Conservation (phyloP, 192 early-diverging fungal species). For the Dissophora ornata region DNA sequence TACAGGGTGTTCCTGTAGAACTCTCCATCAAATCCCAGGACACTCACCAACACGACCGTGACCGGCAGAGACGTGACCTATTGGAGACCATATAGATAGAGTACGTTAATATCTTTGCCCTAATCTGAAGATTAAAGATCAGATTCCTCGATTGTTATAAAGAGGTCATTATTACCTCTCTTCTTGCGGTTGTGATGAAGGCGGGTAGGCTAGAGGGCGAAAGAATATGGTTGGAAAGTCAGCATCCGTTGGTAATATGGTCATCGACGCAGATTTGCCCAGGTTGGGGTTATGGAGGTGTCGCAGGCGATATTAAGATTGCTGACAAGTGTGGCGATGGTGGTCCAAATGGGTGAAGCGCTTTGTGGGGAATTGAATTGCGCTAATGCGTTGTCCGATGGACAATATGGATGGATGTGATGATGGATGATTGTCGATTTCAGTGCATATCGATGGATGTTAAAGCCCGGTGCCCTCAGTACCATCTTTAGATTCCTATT, state of each 20-base stretch:
- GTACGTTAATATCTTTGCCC: not conserved
- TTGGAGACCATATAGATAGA: not conserved
- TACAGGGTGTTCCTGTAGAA: no score
- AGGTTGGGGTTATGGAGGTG: no score
- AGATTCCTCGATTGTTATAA: not conserved
- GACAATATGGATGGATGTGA: not conserved
- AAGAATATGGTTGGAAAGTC: not conserved
- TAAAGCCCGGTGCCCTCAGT: not conserved
- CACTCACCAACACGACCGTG: slow-evolving; percentile 96
- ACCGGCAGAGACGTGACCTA: slow-evolving; percentile 97
- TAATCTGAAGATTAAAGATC: not conserved
- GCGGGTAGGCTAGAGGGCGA: slow-evolving; percentile 74
- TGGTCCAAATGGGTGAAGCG: no score
- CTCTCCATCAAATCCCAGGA: not conserved
- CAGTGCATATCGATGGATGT: slow-evolving; percentile 21
- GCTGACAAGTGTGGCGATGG: no score
- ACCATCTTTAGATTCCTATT: slow-evolving; percentile 34
- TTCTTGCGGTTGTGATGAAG: slow-evolving; percentile 92
- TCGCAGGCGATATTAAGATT: no score
- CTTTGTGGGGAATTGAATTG: no score
- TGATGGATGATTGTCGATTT: slow-evolving; percentile 3
- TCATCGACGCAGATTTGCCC: no score
- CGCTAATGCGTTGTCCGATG: not conserved
- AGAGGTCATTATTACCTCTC: slow-evolving; percentile 64
- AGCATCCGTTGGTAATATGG: not conserved